These are phyloP conservation scores for Corchorus capsularis DNA, from an alignment of 345 rosid genomes.

Conservation along the genomic window DNA sequence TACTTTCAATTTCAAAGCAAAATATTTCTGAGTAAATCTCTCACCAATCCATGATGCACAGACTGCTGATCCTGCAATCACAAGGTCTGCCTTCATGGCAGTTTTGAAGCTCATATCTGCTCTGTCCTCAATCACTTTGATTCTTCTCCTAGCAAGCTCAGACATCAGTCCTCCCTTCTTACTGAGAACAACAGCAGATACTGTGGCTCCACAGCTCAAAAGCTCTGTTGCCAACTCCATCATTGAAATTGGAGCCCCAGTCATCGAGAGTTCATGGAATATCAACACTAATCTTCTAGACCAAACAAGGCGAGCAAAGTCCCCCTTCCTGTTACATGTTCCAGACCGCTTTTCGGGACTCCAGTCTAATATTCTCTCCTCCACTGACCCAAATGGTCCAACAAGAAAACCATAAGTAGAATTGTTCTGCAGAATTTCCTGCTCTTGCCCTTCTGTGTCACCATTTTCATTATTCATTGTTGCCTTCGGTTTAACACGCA, in stretches of 20 bases:
- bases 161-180: conserved; percentile 88
- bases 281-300: conserved; percentile 87
- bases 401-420: conserved; percentile 71
- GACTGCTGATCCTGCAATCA: conserved; percentile 97
- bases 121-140: conserved; percentile 91
- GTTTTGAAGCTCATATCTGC: conserved; percentile 90
- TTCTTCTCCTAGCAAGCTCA: conserved; percentile 82
- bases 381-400: conserved; percentile 84
- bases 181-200: conserved; percentile 91
- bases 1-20: not conserved
- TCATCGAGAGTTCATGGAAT: conserved; percentile 98
- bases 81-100: conserved; percentile 93
- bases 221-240: conserved; percentile 97
- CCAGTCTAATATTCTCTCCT: conserved; percentile 82
- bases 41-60: conserved; percentile 96
- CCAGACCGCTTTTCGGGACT: conserved; percentile 89
- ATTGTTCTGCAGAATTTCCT: conserved; percentile 65
- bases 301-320: conserved; percentile 94
- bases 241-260: conserved; percentile 98
- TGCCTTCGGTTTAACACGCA: conserved; percentile 43
- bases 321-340: conserved; percentile 91
- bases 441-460: conserved; percentile 54
- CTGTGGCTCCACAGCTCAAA: conserved; percentile 98
- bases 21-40: conserved; percentile 18
- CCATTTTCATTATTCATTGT: conserved; percentile 34